Conservation (phyloP, 2,329 filamentous ascomycete genomes). For the Acephala macrosclerotiorum region DNA sequence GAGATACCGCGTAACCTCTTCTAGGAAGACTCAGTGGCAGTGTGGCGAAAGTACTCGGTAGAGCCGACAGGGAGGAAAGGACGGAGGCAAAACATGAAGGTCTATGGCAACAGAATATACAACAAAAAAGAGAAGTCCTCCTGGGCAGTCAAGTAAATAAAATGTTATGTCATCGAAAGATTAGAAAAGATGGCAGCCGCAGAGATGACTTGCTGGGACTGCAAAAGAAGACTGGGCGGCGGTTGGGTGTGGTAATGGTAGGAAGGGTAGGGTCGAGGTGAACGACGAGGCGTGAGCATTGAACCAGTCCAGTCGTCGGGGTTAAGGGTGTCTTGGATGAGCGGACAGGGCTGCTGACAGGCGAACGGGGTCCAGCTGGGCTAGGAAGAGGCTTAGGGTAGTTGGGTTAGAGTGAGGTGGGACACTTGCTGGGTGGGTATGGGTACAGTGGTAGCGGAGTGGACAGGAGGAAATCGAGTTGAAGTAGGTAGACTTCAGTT, state of each 20-base stretch:
- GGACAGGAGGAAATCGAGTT: neutral
- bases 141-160: slow-evolving; percentile 13
- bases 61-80: slow-evolving; percentile 33
- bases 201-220: slow-evolving; percentile 16
- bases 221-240: slow-evolving; percentile 4
- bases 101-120: slow-evolving; percentile 36
- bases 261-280: neutral
- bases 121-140: slow-evolving; percentile 31
- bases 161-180: slow-evolving; percentile 34
- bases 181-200: slow-evolving; percentile 14
- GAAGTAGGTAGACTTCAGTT: neutral
- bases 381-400: neutral
- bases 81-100: slow-evolving; percentile 39
- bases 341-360: slow-evolving; percentile 12
- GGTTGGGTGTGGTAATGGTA: neutral
- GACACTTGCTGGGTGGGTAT: neutral
- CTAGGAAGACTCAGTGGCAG: slow-evolving; percentile 28
- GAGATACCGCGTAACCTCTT: slow-evolving; percentile 23
- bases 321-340: neutral
- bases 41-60: slow-evolving; percentile 40
- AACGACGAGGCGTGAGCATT: slow-evolving; percentile 6
- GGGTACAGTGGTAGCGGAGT: neutral
- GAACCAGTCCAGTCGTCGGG: slow-evolving; percentile 8
- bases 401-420: neutral
- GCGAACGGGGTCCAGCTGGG: slow-evolving; percentile 14